Percentiles rank a stretch among this genome's conserved stretches.
phyloP scores from a whole-genome alignment of 352 stramenopile species.

The Phytopythium delawarense region DNA sequence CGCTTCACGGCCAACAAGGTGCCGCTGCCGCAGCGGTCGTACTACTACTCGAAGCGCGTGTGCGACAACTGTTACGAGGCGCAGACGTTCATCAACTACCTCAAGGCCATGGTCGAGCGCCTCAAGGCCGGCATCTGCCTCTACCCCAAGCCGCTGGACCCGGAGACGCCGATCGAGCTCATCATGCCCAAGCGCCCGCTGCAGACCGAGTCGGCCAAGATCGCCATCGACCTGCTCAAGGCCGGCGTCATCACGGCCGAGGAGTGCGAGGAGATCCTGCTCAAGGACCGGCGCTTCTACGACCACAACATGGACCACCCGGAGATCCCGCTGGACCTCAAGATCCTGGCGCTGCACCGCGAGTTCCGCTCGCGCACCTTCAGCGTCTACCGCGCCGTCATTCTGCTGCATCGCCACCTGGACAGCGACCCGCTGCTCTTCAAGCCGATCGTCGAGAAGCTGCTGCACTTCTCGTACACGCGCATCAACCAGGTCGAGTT shows the following conservation, averaged over 20 bases:
- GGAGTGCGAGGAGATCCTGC: slow-evolving; percentile 84
- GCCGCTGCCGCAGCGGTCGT: slow-evolving; percentile 68
- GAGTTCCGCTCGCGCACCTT: slow-evolving; percentile 82
- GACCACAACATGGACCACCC: slow-evolving; percentile 83
- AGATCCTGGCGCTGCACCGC: slow-evolving; percentile 82
- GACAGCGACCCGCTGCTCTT: slow-evolving; percentile 84
- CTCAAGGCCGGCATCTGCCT: slow-evolving; percentile 84
- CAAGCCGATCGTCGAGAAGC: slow-evolving; percentile 82
- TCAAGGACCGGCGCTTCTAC: slow-evolving; percentile 79
- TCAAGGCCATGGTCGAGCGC: slow-evolving; percentile 81
- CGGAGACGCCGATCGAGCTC: slow-evolving; percentile 80
- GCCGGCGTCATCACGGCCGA: slow-evolving; percentile 78
- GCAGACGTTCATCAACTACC: slow-evolving; percentile 83
- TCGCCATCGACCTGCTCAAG: slow-evolving; percentile 87
- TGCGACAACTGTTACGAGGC: slow-evolving; percentile 82
- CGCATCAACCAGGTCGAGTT: slow-evolving; percentile 91
- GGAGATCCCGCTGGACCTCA: slow-evolving; percentile 80
- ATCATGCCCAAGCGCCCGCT: slow-evolving; percentile 84
- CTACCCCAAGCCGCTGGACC: slow-evolving; percentile 81
- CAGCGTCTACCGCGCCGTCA: slow-evolving; percentile 80
- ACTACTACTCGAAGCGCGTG: slow-evolving; percentile 85
- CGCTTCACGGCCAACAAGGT: slow-evolving; percentile 80
- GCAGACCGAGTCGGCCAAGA: slow-evolving; percentile 78
- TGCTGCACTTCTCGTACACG: slow-evolving; percentile 85
- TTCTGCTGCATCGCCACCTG: slow-evolving; percentile 79